phyloP scores from a whole-genome alignment of 1,139 yeast genomes.

The Debaryomyces robertsiae region DNA sequence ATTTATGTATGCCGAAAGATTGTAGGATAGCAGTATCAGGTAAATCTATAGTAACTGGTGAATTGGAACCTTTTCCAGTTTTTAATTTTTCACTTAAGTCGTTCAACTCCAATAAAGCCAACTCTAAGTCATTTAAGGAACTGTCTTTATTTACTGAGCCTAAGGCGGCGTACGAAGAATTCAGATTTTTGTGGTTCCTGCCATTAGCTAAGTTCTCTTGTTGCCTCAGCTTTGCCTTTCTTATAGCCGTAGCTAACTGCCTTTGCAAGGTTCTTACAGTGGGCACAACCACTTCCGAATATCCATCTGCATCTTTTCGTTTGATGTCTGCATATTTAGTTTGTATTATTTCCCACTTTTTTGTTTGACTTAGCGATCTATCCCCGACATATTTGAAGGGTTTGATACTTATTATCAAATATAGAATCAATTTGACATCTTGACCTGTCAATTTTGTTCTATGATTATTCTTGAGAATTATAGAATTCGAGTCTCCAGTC shows the following conservation, averaged over 20 bases:
- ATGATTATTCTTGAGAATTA: constrained; percentile 13
- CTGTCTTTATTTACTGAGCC: constrained; percentile 22
- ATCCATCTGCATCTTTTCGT: constrained; percentile 10
- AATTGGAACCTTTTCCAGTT: constrained; percentile 27
- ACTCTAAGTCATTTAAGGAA: constrained; percentile 30
- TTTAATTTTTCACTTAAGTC: constrained; percentile 38
- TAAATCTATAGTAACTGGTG: constrained; percentile 11
- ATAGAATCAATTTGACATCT: constrained; percentile 35
- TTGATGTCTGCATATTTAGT: constrained; percentile 26
- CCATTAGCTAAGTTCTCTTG: constrained; percentile 11
- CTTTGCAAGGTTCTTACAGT: constrained; percentile 42
- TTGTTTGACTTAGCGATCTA: constrained; percentile 34
- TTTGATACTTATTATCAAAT: constrained; percentile 32
- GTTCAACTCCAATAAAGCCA: constrained; percentile 31
- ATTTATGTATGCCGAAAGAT: constrained; percentile 4
- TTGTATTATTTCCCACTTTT: constrained; percentile 41
- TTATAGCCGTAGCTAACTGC: constrained; percentile 38
- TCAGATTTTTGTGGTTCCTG: background rate
- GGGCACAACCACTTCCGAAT: constrained; percentile 26
- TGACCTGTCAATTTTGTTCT: constrained; percentile 32
- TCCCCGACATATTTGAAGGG: constrained; percentile 45
- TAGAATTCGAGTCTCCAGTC: constrained; percentile 9
- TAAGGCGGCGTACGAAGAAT: constrained; percentile 13
- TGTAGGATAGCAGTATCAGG: constrained; percentile 5
- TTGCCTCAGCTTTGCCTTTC: constrained; percentile 27